Evolutionary conservation across 2,329 filamentous ascomycete genomes (phyloP).

Genomic region (Rutstroemia sp.): DNA sequence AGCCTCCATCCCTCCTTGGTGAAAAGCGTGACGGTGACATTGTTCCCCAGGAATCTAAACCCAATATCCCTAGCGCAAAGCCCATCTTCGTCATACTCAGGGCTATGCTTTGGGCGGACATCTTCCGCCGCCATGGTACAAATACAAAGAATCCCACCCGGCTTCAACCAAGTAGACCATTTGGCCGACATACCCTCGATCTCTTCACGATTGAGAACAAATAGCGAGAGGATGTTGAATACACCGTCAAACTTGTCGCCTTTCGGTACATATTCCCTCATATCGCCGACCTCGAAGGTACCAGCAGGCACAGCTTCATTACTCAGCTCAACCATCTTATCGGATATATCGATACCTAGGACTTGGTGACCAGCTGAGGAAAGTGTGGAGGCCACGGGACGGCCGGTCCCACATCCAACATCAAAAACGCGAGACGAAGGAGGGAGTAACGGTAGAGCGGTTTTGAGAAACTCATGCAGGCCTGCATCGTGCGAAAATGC

Average conservation of each 20-base stretch:
- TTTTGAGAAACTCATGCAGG: background rate
- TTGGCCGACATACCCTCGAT: constrained; percentile 9
- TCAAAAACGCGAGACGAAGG: constrained; percentile 19
- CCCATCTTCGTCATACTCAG: constrained; percentile 11
- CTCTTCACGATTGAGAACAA: constrained; percentile 11
- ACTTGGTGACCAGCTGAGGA: constrained; percentile 16
- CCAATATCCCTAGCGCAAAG: constrained; percentile 8
- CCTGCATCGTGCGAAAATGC: background rate
- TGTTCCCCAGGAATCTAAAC: constrained; percentile 14
- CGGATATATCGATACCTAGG: constrained; percentile 28
- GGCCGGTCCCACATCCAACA: constrained; percentile 30
- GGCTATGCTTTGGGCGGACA: background rate
- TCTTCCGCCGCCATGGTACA: constrained; percentile 10
- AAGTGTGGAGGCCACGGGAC: constrained; percentile 23
- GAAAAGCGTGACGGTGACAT: background rate
- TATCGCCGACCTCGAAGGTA: constrained; percentile 11
- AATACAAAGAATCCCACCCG: constrained; percentile 11
- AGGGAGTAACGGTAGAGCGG: background rate
- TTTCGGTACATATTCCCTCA: constrained; percentile 11
- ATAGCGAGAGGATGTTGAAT: constrained; percentile 12
- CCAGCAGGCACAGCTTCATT: constrained; percentile 10
- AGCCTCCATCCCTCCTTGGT: constrained; percentile 4
- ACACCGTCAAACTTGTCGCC: constrained; percentile 8
- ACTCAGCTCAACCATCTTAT: constrained; percentile 19
- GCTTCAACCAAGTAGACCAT: constrained; percentile 11